A percentile compares a stretch with the other conserved stretches of the same genome.
Conservation (phyloP, 306 rosid species). For the Albizia julibrissin region DNA sequence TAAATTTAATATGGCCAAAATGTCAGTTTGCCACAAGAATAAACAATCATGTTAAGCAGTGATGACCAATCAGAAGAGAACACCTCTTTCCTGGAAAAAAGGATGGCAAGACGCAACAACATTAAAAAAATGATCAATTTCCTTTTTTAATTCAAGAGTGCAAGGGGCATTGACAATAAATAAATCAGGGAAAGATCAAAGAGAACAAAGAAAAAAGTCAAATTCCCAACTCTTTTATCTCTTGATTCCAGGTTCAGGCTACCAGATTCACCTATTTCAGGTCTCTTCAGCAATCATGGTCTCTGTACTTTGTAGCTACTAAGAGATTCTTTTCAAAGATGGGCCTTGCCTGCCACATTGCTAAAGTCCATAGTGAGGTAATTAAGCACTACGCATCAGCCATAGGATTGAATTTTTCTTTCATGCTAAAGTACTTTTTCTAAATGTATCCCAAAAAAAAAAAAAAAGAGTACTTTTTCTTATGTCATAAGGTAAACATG, state of each 20-base stretch:
- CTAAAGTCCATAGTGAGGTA: conserved; percentile 89
- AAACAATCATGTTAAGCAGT: conserved; percentile 14
- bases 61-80: conserved; percentile 11
- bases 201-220: background rate
- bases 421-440: background rate
- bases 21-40: background rate
- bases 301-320: conserved; percentile 80
- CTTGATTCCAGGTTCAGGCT: conserved; percentile 51
- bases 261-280: conserved; percentile 43
- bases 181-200: background rate
- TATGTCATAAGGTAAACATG: too few species aligned
- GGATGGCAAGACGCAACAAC: conserved; percentile 24
- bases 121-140: background rate
- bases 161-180: conserved; percentile 1
- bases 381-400: background rate
- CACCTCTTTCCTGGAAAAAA: conserved; percentile 79
- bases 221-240: conserved; percentile 47
- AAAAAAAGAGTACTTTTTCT: background rate
- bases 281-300: conserved; percentile 84
- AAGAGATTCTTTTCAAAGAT: conserved; percentile 83
- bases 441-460: too few species aligned
- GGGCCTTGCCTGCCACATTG: conserved; percentile 88
- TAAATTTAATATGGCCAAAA: conserved; percentile 12
- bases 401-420: background rate
- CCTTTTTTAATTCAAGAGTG: conserved; percentile 4